These are phyloP conservation scores for Persicaria maculosa DNA, from an alignment of 148 eudicot species.

Conservation along the genomic window DNA sequence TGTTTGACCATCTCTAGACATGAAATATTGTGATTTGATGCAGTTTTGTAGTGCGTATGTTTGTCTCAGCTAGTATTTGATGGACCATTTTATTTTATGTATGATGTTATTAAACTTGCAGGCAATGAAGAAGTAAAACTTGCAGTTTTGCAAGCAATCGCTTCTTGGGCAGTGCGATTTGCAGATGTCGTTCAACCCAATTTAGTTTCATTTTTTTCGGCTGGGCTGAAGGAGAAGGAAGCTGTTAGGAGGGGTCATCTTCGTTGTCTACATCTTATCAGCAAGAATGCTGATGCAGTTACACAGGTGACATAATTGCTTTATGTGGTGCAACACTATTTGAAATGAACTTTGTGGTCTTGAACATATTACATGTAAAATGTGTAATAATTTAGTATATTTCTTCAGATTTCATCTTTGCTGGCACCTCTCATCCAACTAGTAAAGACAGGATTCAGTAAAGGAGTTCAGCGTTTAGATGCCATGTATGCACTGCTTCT, in stretches of 20 bases:
- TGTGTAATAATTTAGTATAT: neutral
- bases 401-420: conserved; percentile 64
- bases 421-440: conserved; percentile 65
- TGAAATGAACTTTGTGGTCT: neutral
- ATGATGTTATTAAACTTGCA: conserved; percentile 24
- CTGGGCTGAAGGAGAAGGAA: conserved; percentile 96
- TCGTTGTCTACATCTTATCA: conserved; percentile 62
- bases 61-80: neutral
- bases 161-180: conserved; percentile 69
- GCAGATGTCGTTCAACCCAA: conserved; percentile 50
- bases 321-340: neutral
- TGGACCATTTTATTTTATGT: neutral
- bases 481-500: conserved; percentile 76
- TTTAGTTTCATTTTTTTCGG: conserved; percentile 50
- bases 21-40: neutral
- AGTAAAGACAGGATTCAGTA: conserved; percentile 83
- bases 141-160: conserved; percentile 62
- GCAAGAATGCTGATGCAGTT: conserved; percentile 62
- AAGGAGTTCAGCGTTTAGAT: conserved; percentile 86
- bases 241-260: conserved; percentile 77
- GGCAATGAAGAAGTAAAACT: conserved; percentile 97
- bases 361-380: neutral
- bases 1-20: neutral
- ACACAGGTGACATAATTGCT: conserved; percentile 30
- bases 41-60: neutral